Evolutionary conservation across 768 basidiomycete genomes (phyloP).

Genomic region (Hygrophorus pudorinus): DNA sequence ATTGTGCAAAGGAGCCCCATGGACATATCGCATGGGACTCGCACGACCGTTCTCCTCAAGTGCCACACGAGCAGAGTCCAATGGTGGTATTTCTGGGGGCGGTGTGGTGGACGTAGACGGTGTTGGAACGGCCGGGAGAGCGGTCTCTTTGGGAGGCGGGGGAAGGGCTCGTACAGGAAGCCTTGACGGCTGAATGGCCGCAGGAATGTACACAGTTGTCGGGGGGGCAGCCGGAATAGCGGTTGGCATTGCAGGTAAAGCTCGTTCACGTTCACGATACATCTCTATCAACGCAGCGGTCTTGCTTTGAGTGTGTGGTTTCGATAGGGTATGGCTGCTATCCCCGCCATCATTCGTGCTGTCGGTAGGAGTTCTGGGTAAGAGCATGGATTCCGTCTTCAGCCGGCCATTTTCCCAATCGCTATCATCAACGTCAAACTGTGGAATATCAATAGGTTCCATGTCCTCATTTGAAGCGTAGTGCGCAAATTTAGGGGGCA

Average conservation of each 20-base stretch:
- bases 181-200: conserved; percentile 23
- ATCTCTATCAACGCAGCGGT: conserved; percentile 77
- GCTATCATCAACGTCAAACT: background rate
- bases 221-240: conserved; percentile 7
- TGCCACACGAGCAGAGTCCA: conserved; percentile 24
- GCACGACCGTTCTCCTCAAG: conserved; percentile 43
- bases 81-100: conserved; percentile 14
- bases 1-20: conserved; percentile 81
- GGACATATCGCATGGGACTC: conserved; percentile 66
- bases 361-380: conserved; percentile 1
- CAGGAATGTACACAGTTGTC: conserved; percentile 6
- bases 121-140: conserved; percentile 12
- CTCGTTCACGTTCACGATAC: conserved; percentile 68
- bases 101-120: conserved; percentile 17
- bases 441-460: background rate
- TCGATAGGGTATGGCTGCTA: conserved; percentile 10
- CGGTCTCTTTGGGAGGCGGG: conserved; percentile 15
- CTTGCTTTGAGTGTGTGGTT: conserved; percentile 36
- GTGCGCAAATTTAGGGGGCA: background rate
- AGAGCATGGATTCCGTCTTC: background rate
- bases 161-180: conserved; percentile 27
- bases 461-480: background rate
- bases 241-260: conserved; percentile 20
- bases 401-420: too few species aligned
- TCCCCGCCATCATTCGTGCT: conserved; percentile 12